These are phyloP conservation scores for Bryoglossum gracile DNA, from an alignment of 495 filamentous ascomycete species.

Conservation along the genomic window DNA sequence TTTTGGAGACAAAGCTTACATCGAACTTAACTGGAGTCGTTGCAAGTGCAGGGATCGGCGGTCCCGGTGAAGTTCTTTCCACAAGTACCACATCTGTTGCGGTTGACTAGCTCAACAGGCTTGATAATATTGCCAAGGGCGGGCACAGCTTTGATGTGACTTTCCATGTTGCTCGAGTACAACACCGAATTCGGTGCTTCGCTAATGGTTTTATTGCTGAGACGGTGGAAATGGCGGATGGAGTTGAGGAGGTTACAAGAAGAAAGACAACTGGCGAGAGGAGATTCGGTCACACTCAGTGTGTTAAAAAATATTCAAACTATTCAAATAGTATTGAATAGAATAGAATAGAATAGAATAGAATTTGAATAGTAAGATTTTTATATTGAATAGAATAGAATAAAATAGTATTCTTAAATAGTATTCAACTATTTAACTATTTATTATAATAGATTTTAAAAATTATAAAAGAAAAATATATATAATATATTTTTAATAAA, in stretches of 20 bases:
- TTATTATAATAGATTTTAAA: too few relatives aligned
- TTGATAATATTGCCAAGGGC: neutral
- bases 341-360: too few relatives aligned
- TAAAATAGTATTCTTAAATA: too few relatives aligned
- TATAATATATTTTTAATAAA: too few relatives aligned
- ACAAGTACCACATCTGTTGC: neutral
- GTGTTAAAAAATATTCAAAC: too few relatives aligned
- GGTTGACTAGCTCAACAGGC: neutral
- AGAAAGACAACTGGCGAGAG: neutral
- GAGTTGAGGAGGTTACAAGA: neutral
- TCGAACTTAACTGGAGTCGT: neutral
- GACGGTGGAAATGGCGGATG: neutral
- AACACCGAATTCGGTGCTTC: neutral
- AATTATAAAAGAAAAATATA: too few relatives aligned
- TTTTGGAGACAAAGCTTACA: neutral
- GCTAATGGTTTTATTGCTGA: neutral
- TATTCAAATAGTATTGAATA: too few relatives aligned
- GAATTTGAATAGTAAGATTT: too few relatives aligned
- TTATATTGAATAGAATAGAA: too few relatives aligned
- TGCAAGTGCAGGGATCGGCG: neutral
- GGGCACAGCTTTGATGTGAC: neutral
- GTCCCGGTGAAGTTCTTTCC: neutral
- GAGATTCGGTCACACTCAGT: neutral
- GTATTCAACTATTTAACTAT: too few relatives aligned
- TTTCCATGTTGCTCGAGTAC: neutral